phyloP scores from a whole-genome alignment of 306 rosid genomes.

The Acacia acuminata region DNA sequence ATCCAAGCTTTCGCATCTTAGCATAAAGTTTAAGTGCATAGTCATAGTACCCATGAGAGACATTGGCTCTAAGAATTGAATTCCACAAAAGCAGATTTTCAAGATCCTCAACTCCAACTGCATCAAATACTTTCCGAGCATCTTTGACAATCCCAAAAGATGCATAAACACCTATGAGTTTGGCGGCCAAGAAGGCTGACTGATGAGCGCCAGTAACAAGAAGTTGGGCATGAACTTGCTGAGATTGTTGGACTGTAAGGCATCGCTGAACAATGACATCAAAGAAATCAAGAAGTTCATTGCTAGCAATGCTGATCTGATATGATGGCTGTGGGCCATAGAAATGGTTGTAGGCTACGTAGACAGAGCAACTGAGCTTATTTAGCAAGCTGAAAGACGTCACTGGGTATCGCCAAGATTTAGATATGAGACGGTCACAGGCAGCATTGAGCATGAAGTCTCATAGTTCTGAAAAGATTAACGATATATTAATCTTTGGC shows the following conservation, averaged over 20 bases:
- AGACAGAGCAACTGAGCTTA: conserved; percentile 29
- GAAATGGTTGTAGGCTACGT: neutral
- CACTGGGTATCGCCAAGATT: conserved; percentile 14
- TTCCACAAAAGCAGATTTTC: conserved; percentile 65
- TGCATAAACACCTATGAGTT: conserved; percentile 54
- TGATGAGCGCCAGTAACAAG: conserved; percentile 34
- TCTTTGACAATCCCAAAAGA: conserved; percentile 43
- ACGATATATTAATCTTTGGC: neutral
- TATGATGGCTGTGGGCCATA: neutral
- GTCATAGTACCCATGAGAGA: conserved; percentile 50
- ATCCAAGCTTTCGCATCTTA: conserved; percentile 64
- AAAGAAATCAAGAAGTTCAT: conserved; percentile 49
- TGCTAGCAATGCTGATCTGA: conserved; percentile 1
- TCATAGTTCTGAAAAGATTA: neutral
- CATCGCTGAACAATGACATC: conserved; percentile 46
- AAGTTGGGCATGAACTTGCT: conserved; percentile 60
- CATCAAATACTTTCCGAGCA: conserved; percentile 55
- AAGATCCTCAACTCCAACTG: conserved; percentile 34
- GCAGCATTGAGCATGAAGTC: conserved; percentile 54
- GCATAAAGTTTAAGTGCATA: conserved; percentile 48
- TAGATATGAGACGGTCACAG: conserved; percentile 24
- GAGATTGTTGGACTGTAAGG: conserved; percentile 44
- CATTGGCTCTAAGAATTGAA: conserved; percentile 74
- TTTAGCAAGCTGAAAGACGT: neutral
- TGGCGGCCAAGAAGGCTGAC: conserved; percentile 62